Percentiles rank a stretch among this genome's conserved stretches.
Evolutionary conservation across 768 basidiomycete genomes (phyloP).

Genomic region (Russula olivacea): DNA sequence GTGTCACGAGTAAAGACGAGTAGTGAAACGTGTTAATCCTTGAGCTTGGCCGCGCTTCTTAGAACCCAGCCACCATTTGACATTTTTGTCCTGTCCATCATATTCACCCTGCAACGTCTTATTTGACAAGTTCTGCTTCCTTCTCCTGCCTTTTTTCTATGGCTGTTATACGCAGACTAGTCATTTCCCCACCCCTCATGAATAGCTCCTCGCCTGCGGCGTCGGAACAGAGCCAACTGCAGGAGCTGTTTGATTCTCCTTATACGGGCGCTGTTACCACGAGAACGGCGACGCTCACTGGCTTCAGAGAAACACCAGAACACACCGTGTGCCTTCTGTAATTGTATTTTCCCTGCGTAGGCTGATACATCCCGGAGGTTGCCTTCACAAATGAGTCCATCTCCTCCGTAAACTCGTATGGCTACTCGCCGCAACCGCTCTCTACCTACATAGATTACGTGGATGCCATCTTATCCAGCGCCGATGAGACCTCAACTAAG

Average conservation of each 20-base stretch:
- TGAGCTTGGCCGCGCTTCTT: constrained; percentile 3
- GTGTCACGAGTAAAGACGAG: constrained; percentile 6
- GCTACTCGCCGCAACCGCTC: constrained; percentile 78
- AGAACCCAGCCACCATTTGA: neutral
- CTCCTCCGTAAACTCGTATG: constrained; percentile 79
- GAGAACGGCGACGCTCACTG: constrained; percentile 64
- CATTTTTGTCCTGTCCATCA: constrained; percentile 8
- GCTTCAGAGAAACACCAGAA: constrained; percentile 58
- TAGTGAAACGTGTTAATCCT: neutral
- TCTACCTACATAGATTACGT: constrained; percentile 62
- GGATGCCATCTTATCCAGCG: constrained; percentile 40
- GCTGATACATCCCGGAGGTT: constrained; percentile 41
- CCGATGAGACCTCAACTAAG: constrained; percentile 35
- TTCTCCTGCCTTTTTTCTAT: constrained; percentile 32
- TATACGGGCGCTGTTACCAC: constrained; percentile 78
- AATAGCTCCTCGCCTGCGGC: constrained; percentile 84
- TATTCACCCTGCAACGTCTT: neutral
- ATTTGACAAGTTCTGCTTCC: neutral
- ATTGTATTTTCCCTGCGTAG: neutral
- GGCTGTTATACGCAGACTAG: constrained; percentile 52
- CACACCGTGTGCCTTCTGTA: constrained; percentile 47
- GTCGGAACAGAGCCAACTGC: constrained; percentile 57
- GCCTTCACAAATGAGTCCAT: constrained; percentile 45
- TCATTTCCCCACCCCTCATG: constrained; percentile 57
- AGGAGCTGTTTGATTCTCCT: constrained; percentile 56